Evolutionary conservation across 140 eudicot genomes (phyloP).

Genomic region (Anethum foeniculum): DNA sequence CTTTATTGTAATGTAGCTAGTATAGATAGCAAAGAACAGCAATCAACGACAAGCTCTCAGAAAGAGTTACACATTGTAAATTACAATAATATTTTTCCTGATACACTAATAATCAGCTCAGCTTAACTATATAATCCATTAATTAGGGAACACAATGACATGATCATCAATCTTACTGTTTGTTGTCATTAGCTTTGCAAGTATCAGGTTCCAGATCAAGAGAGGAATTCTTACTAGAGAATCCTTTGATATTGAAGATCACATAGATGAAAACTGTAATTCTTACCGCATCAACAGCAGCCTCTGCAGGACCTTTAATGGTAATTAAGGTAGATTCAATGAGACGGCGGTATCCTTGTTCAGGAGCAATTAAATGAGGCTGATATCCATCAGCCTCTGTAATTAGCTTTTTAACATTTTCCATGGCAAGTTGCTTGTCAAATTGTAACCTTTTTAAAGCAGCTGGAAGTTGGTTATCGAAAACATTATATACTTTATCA

Average conservation of each 20-base stretch:
- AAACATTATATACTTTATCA: constrained; percentile 68
- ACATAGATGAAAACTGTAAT: not conserved
- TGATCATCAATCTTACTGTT: not conserved
- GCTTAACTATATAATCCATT: not conserved
- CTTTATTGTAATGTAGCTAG: not conserved
- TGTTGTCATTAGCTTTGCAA: not conserved
- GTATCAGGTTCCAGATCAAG: not conserved
- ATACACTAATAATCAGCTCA: not conserved
- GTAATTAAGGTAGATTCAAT: constrained; percentile 76
- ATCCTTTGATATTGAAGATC: not conserved
- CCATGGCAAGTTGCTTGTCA: constrained; percentile 96
- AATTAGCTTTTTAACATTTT: constrained; percentile 75
- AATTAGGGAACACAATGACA: not conserved
- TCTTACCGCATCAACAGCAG: constrained; percentile 87
- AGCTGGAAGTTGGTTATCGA: constrained; percentile 94
- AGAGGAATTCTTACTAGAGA: not conserved
- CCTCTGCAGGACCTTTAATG: constrained; percentile 96
- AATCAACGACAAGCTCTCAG: not conserved
- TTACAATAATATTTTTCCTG: not conserved
- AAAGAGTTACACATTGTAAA: not conserved
- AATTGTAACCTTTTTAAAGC: constrained; percentile 91
- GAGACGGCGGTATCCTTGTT: constrained; percentile 94
- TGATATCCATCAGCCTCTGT: constrained; percentile 98
- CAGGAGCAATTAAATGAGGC: constrained; percentile 97
- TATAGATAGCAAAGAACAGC: not conserved